Percentiles rank a stretch among this genome's conserved stretches.
Conservation (phyloP, 768 basidiomycete species). For the Flagelloscypha sp. region DNA sequence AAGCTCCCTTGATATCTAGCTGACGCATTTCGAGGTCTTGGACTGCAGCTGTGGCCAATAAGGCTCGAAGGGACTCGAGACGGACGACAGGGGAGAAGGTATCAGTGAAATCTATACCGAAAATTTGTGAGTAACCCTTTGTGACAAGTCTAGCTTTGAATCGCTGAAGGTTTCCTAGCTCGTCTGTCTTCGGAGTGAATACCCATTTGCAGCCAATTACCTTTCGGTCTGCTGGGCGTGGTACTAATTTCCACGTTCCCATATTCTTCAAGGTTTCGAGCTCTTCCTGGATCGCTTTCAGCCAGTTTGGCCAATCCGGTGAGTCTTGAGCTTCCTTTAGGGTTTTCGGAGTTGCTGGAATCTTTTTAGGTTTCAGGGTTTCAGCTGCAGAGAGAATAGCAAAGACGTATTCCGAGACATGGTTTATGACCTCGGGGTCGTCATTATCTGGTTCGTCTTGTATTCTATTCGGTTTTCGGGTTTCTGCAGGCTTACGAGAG, state of each 20-base stretch:
- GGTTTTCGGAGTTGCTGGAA: slow-evolving; percentile 1
- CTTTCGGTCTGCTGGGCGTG: slow-evolving; percentile 9
- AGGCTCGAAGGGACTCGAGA: slow-evolving; percentile 14
- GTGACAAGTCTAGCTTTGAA: slow-evolving; percentile 35
- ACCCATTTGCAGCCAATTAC: slow-evolving; percentile 22
- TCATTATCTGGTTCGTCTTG: no score
- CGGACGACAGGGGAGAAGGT: slow-evolving; percentile 19
- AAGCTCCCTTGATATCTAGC: slow-evolving; percentile 33
- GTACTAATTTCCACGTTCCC: slow-evolving; percentile 20
- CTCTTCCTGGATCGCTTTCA: slow-evolving; percentile 12
- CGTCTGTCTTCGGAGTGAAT: no score
- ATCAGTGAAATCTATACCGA: slow-evolving; percentile 27
- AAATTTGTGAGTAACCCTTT: slow-evolving; percentile 29
- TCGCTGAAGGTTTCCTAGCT: no score
- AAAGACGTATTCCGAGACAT: slow-evolving; percentile 10
- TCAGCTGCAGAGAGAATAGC: not conserved
- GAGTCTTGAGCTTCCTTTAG: slow-evolving; percentile 17
- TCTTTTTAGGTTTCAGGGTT: slow-evolving; percentile 12
- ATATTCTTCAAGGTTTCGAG: slow-evolving; percentile 19
- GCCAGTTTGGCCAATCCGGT: slow-evolving; percentile 15
- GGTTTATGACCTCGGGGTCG: no score
- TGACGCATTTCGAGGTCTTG: slow-evolving; percentile 29
- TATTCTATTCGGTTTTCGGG: no score
- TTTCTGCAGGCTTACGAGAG: no score
- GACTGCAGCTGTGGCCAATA: slow-evolving; percentile 17